A percentile compares a stretch with the other conserved stretches of the same genome.
Conservation (phyloP, 2,329 filamentous ascomycete genomes). For the Elsinoe fawcettii region DNA sequence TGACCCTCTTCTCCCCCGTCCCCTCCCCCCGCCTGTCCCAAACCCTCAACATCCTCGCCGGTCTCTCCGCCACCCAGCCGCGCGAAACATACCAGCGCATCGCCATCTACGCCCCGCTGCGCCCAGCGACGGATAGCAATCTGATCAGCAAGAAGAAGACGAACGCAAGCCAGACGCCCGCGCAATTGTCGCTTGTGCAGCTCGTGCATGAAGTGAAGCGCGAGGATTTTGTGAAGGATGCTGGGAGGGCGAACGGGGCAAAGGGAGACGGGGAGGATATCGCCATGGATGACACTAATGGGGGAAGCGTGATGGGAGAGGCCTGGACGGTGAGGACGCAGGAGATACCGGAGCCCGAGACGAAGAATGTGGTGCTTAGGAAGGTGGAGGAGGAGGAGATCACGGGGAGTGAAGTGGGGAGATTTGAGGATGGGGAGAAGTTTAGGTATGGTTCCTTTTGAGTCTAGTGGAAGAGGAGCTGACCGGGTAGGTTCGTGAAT, state of each 20-base stretch:
- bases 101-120: slow-evolving; percentile 49
- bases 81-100: slow-evolving; percentile 46
- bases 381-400: slow-evolving; percentile 12
- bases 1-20: slow-evolving; percentile 54
- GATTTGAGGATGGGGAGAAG: neutral
- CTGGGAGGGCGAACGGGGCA: slow-evolving; percentile 15
- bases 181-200: slow-evolving; percentile 15
- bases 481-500: slow-evolving; percentile 43
- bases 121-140: slow-evolving; percentile 35
- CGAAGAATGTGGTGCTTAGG: slow-evolving; percentile 17
- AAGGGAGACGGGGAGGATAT: neutral
- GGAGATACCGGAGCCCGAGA: slow-evolving; percentile 19
- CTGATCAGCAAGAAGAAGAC: slow-evolving; percentile 29
- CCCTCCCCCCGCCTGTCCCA: slow-evolving; percentile 50
- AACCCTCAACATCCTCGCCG: slow-evolving; percentile 54
- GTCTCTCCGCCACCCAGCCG: slow-evolving; percentile 55
- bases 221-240: slow-evolving; percentile 29
- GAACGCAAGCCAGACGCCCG: slow-evolving; percentile 17
- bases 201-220: slow-evolving; percentile 26
- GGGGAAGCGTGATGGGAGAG: neutral
- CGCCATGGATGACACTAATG: neutral
- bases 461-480: slow-evolving; percentile 18
- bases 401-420: neutral
- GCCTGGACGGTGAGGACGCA: neutral
- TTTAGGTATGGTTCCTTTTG: neutral